Evolutionary conservation across 2,329 filamentous ascomycete species (phyloP).

Genomic region (Cladosporium sp.): DNA sequence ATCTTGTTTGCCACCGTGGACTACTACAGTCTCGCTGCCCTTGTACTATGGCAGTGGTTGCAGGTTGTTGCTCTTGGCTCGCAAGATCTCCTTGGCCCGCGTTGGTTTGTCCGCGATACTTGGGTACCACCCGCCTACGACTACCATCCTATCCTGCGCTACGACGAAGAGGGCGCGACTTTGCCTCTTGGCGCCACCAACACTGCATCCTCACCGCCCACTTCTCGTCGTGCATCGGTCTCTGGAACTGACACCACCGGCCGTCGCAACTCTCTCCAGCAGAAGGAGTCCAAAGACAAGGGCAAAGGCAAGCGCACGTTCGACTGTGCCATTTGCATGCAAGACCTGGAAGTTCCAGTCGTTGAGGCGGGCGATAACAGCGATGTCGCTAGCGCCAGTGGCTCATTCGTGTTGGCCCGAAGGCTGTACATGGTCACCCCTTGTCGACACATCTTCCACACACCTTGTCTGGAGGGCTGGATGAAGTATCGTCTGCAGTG

Average conservation of each 20-base stretch:
- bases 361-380: constrained; percentile 57
- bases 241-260: constrained; percentile 23
- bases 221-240: constrained; percentile 34
- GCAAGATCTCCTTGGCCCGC: constrained; percentile 82
- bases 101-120: constrained; percentile 76
- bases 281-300: constrained; percentile 45
- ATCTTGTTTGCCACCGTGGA: constrained; percentile 77
- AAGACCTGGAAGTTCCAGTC: constrained; percentile 86
- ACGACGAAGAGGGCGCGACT: constrained; percentile 75
- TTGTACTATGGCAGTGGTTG: constrained; percentile 81
- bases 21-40: constrained; percentile 61
- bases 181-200: constrained; percentile 68
- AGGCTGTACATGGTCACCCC: constrained; percentile 96
- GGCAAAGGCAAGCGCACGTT: constrained; percentile 64
- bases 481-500: constrained; percentile 92
- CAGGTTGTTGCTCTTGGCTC: constrained; percentile 77
- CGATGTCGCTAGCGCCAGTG: constrained; percentile 50
- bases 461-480: constrained; percentile 88
- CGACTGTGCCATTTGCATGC: constrained; percentile 94
- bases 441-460: constrained; percentile 95
- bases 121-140: constrained; percentile 79
- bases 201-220: constrained; percentile 31
- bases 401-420: constrained; percentile 65
- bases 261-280: constrained; percentile 13
- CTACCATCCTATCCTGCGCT: constrained; percentile 86